Percentiles rank a stretch among this genome's conserved stretches.
phyloP scores from a whole-genome alignment of 1,139 yeast species.

The Eremothecium gossypii region DNA sequence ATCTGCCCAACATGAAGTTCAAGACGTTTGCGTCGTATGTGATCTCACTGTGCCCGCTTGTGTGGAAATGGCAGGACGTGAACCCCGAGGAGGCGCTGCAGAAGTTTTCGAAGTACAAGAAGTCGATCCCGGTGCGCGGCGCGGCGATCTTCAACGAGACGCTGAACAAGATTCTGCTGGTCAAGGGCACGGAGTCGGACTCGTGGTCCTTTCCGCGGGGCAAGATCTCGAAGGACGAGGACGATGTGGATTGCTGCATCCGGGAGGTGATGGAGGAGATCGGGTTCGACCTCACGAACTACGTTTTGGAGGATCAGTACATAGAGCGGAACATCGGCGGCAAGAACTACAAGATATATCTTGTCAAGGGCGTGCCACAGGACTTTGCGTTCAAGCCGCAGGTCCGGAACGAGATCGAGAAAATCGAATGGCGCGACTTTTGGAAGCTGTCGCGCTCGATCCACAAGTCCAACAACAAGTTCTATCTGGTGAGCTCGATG shows the following conservation, averaged over 20 bases:
- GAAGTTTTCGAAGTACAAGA: slow-evolving; percentile 75
- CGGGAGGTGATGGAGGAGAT: slow-evolving; percentile 93
- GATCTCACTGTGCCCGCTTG: slow-evolving; percentile 70
- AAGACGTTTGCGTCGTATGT: slow-evolving; percentile 66
- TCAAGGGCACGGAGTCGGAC: slow-evolving; percentile 77
- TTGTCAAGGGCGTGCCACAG: slow-evolving; percentile 74
- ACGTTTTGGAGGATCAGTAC: slow-evolving; percentile 59
- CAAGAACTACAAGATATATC: slow-evolving; percentile 76
- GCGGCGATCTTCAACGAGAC: slow-evolving; percentile 75
- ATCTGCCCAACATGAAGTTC: slow-evolving; percentile 71
- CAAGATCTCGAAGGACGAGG: slow-evolving; percentile 87
- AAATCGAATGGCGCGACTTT: slow-evolving; percentile 56
- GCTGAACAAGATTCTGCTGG: slow-evolving; percentile 64
- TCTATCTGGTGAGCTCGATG: slow-evolving; percentile 51
- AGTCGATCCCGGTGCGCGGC: slow-evolving; percentile 92
- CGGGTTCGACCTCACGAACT: slow-evolving; percentile 74
- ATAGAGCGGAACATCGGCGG: slow-evolving; percentile 77
- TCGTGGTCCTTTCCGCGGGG: slow-evolving; percentile 97
- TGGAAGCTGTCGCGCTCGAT: slow-evolving; percentile 30
- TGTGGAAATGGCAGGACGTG: slow-evolving; percentile 65
- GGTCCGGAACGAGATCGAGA: slow-evolving; percentile 79
- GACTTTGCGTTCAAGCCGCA: slow-evolving; percentile 63
- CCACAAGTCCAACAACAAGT: slow-evolving; percentile 34
- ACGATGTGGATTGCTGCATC: slow-evolving; percentile 85
- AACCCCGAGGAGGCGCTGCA: slow-evolving; percentile 60